These are phyloP conservation scores for Brassica napus DNA, from an alignment of 345 rosid genomes.

Conservation along the genomic window Da-Ae NC_063448.1:14480001-14480500, in stretches of 20 bases:
- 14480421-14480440: slow-evolving; percentile 14
- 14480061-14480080: slow-evolving; percentile 36
- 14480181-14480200: slow-evolving; percentile 67
- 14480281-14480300: not conserved
- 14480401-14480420: slow-evolving; percentile 58
- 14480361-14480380: slow-evolving; percentile 70
- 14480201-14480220: slow-evolving; percentile 59
- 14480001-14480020: slow-evolving; percentile 70
- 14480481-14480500: not conserved
- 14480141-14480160: slow-evolving; percentile 21
- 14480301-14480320: slow-evolving; percentile 33
- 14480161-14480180: slow-evolving; percentile 61
- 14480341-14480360: slow-evolving; percentile 76
- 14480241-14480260: not conserved
- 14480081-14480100: not conserved
- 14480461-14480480: slow-evolving; percentile 2
- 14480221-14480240: slow-evolving; percentile 61
- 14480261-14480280: not conserved
- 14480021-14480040: slow-evolving; percentile 50
- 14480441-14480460: slow-evolving; percentile 16
- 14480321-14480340: slow-evolving; percentile 78
- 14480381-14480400: slow-evolving; percentile 58
- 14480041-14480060: slow-evolving; percentile 64
- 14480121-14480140: slow-evolving; percentile 7
- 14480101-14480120: slow-evolving; percentile 8